phyloP scores from a whole-genome alignment of 2,329 filamentous ascomycete genomes.

The Fusarium austroafricanum region DNA sequence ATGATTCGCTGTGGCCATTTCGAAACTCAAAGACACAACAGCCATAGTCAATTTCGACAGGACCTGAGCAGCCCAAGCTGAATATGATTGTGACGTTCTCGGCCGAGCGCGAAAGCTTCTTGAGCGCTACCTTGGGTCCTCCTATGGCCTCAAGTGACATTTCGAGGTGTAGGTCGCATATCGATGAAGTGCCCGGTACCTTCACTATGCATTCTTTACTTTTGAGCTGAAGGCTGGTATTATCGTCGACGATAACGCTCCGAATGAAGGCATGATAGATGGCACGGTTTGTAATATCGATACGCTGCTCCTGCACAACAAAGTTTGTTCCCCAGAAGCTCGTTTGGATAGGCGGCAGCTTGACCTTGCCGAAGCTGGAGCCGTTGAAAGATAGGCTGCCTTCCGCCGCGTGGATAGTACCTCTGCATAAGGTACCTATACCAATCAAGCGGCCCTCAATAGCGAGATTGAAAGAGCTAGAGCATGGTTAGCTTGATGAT shows the following conservation, averaged over 20 bases:
- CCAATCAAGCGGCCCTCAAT: constrained; percentile 48
- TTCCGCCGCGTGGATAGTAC: constrained; percentile 47
- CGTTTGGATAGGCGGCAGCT: constrained; percentile 47
- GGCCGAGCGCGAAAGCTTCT: constrained; percentile 34
- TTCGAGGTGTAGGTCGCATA: constrained; percentile 38
- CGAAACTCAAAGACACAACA: constrained; percentile 49
- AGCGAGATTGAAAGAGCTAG: constrained; percentile 47
- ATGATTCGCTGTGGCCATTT: constrained; percentile 40
- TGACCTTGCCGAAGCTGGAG: constrained; percentile 47
- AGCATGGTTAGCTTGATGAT: not conserved
- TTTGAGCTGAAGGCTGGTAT: constrained; percentile 46
- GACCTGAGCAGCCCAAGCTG: constrained; percentile 46
- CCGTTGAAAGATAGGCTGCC: constrained; percentile 49
- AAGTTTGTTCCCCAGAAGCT: constrained; percentile 46
- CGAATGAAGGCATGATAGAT: constrained; percentile 49
- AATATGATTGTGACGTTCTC: constrained; percentile 38
- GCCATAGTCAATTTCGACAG: constrained; percentile 50
- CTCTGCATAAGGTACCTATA: constrained; percentile 48
- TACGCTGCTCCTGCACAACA: constrained; percentile 42
- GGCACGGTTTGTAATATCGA: constrained; percentile 47
- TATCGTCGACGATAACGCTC: constrained; percentile 46
- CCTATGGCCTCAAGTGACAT: constrained; percentile 47
- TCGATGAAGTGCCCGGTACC: constrained; percentile 41
- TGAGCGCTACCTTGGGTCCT: constrained; percentile 41
- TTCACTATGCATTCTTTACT: constrained; percentile 45